Conservation (phyloP, 2,329 filamentous ascomycete species). For the Botrytis deweyae region DNA sequence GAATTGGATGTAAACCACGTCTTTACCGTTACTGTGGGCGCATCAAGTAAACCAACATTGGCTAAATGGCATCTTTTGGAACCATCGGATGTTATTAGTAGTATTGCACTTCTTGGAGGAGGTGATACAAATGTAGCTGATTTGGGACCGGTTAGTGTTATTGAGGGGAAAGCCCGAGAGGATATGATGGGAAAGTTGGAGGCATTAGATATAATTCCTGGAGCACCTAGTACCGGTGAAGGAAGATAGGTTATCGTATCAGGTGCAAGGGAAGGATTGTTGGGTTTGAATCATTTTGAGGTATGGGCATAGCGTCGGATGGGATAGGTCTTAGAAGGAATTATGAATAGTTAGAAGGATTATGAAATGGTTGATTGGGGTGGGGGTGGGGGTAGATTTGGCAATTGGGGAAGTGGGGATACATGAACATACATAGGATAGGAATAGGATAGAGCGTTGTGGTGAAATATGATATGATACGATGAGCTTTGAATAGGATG, state of each 20-base stretch:
- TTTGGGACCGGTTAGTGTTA: conserved; percentile 34
- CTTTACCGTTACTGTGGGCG: conserved; percentile 89
- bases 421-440: neutral
- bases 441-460: neutral
- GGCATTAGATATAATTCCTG: conserved; percentile 15
- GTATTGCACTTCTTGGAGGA: conserved; percentile 51
- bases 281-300: neutral
- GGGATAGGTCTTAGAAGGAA: neutral
- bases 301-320: conserved; percentile 6
- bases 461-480: neutral
- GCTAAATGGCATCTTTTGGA: conserved; percentile 89
- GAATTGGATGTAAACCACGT: conserved; percentile 63
- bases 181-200: conserved; percentile 24
- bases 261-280: neutral
- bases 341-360: neutral
- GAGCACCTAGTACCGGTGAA: neutral
- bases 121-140: conserved; percentile 33
- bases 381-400: neutral
- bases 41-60: conserved; percentile 86
- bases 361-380: neutral
- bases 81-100: conserved; percentile 81
- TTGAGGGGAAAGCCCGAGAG: conserved; percentile 33
- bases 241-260: neutral
- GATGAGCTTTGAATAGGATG: neutral
- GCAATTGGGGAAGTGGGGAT: neutral